These are phyloP conservation scores for Pyricularia sp. DNA, from an alignment of 2,329 filamentous ascomycete species.

Conservation along the genomic window DNA sequence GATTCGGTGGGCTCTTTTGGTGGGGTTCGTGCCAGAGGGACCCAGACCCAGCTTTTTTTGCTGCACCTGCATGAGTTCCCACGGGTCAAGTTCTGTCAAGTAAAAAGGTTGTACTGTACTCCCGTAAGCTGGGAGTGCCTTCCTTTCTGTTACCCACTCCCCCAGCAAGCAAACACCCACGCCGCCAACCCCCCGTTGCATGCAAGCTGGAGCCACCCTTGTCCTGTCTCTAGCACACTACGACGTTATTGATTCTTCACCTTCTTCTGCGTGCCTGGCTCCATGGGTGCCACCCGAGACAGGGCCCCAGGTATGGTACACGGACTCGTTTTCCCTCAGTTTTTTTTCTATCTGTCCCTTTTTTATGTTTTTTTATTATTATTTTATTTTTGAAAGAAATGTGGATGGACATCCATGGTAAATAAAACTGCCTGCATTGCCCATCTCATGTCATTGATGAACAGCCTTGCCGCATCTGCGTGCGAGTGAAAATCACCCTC, in stretches of 20 bases:
- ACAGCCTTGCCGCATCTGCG: neutral
- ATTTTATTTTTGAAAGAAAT: neutral
- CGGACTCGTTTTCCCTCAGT: neutral
- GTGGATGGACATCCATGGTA: neutral
- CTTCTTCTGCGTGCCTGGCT: neutral
- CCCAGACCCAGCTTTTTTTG: neutral
- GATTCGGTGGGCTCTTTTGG: neutral
- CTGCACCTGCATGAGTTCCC: neutral
- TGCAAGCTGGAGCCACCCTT: neutral
- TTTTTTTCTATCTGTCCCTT: neutral
- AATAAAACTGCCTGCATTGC: neutral
- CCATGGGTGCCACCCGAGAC: neutral
- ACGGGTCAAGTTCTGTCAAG: neutral
- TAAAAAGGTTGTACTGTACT: neutral
- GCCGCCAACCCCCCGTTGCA: neutral
- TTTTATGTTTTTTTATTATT: neutral
- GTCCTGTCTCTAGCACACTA: neutral
- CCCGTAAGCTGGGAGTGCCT: neutral
- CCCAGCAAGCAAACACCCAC: neutral
- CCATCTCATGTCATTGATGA: neutral
- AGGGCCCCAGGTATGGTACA: constrained; percentile 3
- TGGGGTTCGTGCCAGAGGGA: neutral
- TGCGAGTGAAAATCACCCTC: neutral
- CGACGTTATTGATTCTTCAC: neutral
- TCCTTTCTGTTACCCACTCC: neutral